These are phyloP conservation scores for Tuber indicum DNA, from an alignment of 495 filamentous ascomycete genomes.

Conservation along the genomic window DNA sequence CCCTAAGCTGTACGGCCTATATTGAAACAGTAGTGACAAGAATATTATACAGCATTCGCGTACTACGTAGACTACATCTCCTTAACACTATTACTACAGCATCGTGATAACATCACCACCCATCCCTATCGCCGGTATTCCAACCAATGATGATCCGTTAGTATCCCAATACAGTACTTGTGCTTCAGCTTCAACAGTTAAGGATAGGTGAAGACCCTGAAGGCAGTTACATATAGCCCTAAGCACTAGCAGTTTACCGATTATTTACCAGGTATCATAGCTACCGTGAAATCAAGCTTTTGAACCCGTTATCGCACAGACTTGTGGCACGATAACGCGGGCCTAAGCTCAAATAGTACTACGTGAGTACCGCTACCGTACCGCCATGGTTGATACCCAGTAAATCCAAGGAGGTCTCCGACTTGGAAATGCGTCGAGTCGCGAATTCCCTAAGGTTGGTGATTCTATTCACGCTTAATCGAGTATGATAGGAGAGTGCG, in stretches of 20 bases:
- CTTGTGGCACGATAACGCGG: background rate
- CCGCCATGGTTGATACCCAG: no score
- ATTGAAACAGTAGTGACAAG: background rate
- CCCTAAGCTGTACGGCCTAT: background rate
- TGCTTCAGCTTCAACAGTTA: background rate
- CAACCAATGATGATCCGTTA: background rate
- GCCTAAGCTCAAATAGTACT: background rate
- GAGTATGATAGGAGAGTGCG: no score
- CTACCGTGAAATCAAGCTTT: background rate
- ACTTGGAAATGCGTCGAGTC: background rate
- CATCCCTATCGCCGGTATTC: background rate
- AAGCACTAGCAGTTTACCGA: background rate
- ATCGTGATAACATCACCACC: background rate
- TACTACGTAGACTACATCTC: background rate
- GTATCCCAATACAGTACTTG: background rate
- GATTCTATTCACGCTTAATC: no score
- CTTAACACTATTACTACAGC: background rate
- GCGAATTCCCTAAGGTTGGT: no score
- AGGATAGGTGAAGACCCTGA: background rate
- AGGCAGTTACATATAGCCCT: background rate
- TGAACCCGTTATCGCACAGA: background rate
- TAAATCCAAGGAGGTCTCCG: background rate
- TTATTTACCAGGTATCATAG: background rate
- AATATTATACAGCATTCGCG: background rate
- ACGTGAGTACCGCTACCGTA: background rate